Evolutionary conservation across 2,329 filamentous ascomycete genomes (phyloP).

Genomic region (Beauveria sp.): DNA sequence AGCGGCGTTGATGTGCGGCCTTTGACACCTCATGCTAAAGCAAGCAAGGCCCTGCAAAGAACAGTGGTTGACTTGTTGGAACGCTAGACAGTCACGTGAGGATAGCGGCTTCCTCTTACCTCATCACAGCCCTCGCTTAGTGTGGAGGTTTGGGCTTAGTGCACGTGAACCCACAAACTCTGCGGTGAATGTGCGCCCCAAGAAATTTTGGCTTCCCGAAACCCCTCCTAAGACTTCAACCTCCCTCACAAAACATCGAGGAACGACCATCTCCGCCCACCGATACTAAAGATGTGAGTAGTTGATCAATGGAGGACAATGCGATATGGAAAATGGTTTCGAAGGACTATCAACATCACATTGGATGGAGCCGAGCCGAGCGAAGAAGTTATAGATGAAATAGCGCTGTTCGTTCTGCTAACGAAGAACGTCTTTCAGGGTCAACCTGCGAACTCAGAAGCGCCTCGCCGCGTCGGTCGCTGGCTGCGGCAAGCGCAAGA

Average conservation of each 20-base stretch:
- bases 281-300: slow-evolving; percentile 40
- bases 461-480: slow-evolving; percentile 98
- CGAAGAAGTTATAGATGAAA: background rate
- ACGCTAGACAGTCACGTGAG: slow-evolving; percentile 18
- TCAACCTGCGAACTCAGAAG: slow-evolving; percentile 99
- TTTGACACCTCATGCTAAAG: background rate
- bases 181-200: slow-evolving; percentile 26
- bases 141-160: slow-evolving; percentile 22
- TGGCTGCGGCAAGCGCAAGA: slow-evolving; percentile 99
- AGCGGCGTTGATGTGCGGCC: background rate
- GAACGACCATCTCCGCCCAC: slow-evolving; percentile 33
- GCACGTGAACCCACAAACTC: slow-evolving; percentile 37
- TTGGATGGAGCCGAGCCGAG: slow-evolving; percentile 10
- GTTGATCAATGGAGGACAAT: slow-evolving; percentile 4
- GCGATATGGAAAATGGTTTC: background rate
- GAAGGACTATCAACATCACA: background rate
- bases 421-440: slow-evolving; percentile 53
- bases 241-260: slow-evolving; percentile 29
- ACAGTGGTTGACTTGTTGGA: background rate
- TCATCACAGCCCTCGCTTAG: slow-evolving; percentile 35
- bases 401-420: slow-evolving; percentile 14
- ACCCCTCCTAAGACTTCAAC: slow-evolving; percentile 32
- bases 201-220: slow-evolving; percentile 33
- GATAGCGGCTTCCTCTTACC: slow-evolving; percentile 16
- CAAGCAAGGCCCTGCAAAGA: too few species aligned